Conservation (phyloP, 805 yeast species). For the Limtongia smithiae region DNA sequence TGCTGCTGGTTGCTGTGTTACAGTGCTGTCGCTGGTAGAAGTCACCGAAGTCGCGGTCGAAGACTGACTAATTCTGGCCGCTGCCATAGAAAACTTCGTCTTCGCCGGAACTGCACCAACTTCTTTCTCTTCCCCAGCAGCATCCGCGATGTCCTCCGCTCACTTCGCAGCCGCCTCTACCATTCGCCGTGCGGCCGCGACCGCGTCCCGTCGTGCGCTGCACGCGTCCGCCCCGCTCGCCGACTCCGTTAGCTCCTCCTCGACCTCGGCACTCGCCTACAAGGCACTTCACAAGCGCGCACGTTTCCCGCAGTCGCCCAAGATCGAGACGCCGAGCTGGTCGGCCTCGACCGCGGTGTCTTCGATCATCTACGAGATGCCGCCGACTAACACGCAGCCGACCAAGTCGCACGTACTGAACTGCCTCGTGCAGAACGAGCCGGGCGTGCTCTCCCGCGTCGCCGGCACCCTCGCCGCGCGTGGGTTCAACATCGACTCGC, state of each 20-base stretch:
- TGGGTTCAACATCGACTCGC: constrained; percentile 96
- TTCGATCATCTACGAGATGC: constrained; percentile 93
- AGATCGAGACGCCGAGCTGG: constrained; percentile 90
- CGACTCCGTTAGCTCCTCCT: constrained; percentile 35
- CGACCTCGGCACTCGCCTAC: constrained; percentile 92
- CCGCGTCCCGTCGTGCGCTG: neutral
- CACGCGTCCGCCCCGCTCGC: neutral
- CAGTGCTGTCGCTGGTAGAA: too few species aligned
- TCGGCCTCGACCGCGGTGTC: constrained; percentile 96
- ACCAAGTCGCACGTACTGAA: constrained; percentile 84
- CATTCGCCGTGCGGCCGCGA: neutral
- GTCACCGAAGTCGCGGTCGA: too few species aligned
- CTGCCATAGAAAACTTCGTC: too few species aligned
- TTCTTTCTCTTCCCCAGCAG: too few species aligned
- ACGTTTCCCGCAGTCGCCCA: constrained; percentile 85
- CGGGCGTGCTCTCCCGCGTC: constrained; percentile 91
- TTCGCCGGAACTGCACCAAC: too few species aligned
- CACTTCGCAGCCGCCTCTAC: too few species aligned
- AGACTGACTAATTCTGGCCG: too few species aligned
- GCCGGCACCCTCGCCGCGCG: constrained; percentile 96
- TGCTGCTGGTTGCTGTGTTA: too few species aligned
- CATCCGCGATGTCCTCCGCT: too few species aligned
- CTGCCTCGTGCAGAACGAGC: constrained; percentile 97
- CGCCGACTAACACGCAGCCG: constrained; percentile 51
- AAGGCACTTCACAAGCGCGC: constrained; percentile 85